Conservation (phyloP, 2,329 filamentous ascomycete species). For the Phialophora verrucosa region DNA sequence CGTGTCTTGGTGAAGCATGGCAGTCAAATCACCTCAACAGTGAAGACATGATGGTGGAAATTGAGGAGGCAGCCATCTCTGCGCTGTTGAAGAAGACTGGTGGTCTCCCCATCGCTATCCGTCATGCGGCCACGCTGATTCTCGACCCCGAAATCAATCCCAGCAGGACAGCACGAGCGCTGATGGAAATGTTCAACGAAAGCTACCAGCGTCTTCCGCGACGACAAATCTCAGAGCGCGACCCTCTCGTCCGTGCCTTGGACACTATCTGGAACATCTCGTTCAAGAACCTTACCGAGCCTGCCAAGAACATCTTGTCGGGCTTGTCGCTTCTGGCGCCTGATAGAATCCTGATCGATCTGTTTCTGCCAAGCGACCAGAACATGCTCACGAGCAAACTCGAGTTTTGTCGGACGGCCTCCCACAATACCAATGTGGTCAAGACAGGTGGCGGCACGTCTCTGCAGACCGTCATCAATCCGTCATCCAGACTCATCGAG, state of each 20-base stretch:
- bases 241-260: slow-evolving; percentile 9
- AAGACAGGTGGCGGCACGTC: slow-evolving; percentile 2
- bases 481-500: slow-evolving; percentile 14
- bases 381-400: slow-evolving; percentile 8
- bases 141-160: slow-evolving; percentile 14
- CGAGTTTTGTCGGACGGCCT: slow-evolving; percentile 19
- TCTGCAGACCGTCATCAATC: slow-evolving; percentile 23
- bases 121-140: slow-evolving; percentile 19
- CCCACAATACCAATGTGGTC: slow-evolving; percentile 1
- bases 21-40: slow-evolving; percentile 6
- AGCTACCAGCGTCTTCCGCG: slow-evolving; percentile 13
- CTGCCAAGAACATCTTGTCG: slow-evolving; percentile 16
- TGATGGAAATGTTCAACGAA: slow-evolving; percentile 19
- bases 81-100: slow-evolving; percentile 18
- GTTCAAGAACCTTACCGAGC: slow-evolving; percentile 12
- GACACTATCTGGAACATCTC: slow-evolving; percentile 23
- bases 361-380: slow-evolving; percentile 22
- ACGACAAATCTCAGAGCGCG: slow-evolving; percentile 7
- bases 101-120: slow-evolving; percentile 22
- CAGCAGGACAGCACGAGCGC: not conserved
- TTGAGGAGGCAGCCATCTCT: slow-evolving; percentile 19
- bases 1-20: slow-evolving; percentile 17
- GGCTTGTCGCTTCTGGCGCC: slow-evolving; percentile 18
- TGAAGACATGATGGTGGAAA: slow-evolving; percentile 17
- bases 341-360: slow-evolving; percentile 18